Evolutionary conservation across 768 basidiomycete genomes (phyloP).

Genomic region (Kwoniella shandongensis): DNA sequence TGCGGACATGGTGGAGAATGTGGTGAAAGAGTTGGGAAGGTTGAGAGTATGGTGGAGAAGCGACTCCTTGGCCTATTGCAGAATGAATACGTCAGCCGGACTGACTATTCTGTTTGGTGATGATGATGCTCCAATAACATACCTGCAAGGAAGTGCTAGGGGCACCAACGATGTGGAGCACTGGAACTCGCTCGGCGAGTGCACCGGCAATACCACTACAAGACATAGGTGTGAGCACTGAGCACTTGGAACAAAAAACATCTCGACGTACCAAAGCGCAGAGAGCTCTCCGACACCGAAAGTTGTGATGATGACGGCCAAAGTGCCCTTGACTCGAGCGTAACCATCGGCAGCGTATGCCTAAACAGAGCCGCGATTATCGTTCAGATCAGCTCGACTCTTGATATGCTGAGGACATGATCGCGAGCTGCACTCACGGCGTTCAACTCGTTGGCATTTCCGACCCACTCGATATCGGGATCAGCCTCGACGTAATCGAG

Average conservation of each 20-base stretch:
- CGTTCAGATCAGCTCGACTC: neutral
- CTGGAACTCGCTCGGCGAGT: conserved; percentile 76
- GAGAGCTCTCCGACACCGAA: conserved; percentile 94
- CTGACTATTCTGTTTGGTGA: neutral
- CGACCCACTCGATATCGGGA: conserved; percentile 76
- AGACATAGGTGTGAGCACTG: conserved; percentile 66
- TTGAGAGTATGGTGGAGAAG: conserved; percentile 87
- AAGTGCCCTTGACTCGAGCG: conserved; percentile 72
- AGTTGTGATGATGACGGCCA: conserved; percentile 62
- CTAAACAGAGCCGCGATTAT: conserved; percentile 53
- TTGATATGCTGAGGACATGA: neutral
- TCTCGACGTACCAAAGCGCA: conserved; percentile 59
- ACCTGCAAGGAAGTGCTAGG: conserved; percentile 74
- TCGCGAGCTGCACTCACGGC: conserved; percentile 23
- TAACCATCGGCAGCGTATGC: conserved; percentile 93
- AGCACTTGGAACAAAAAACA: conserved; percentile 54
- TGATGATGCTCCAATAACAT: no score
- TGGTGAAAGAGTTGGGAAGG: conserved; percentile 72
- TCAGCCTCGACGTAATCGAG: conserved; percentile 80
- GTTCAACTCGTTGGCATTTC: conserved; percentile 59
- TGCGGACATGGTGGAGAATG: conserved; percentile 71
- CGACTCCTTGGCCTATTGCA: conserved; percentile 56
- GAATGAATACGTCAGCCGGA: neutral
- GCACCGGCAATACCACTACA: conserved; percentile 64
- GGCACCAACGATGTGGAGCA: conserved; percentile 82